Evolutionary conservation across 2,329 filamentous ascomycete genomes (phyloP).

Genomic region (Monosporascus sp.): DNA sequence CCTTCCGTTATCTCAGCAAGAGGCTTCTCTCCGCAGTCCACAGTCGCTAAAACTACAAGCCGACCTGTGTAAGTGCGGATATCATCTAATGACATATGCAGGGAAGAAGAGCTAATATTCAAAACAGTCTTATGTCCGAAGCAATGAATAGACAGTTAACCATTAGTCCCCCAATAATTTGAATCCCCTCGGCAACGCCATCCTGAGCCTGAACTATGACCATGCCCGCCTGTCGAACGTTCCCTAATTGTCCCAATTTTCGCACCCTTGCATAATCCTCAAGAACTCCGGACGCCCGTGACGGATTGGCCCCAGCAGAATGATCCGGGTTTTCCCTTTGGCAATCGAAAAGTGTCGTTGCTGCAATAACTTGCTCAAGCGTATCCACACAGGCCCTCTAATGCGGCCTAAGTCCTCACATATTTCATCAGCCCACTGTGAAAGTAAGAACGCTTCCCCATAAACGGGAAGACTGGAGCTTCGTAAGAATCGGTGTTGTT

Average conservation of each 20-base stretch:
- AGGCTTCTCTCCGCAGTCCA: no score
- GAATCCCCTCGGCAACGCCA: no score
- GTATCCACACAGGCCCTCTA: neutral
- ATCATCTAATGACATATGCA: no score
- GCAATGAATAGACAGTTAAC: no score
- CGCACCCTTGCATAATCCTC: neutral
- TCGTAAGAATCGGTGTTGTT: neutral
- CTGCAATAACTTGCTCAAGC: neutral
- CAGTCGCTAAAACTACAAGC: no score
- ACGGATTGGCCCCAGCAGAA: neutral
- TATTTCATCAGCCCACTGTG: neutral
- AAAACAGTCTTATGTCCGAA: no score
- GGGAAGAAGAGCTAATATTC: no score
- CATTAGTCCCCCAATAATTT: no score
- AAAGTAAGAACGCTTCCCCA: neutral
- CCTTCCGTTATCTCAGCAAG: no score
- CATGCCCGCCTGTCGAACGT: no score
- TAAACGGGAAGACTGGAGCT: neutral
- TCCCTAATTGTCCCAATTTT: neutral
- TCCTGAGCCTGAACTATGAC: no score
- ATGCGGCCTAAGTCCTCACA: neutral
- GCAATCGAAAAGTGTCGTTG: neutral
- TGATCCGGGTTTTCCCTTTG: neutral
- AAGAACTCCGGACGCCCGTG: neutral
- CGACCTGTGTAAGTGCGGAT: no score